A percentile compares a stretch with the other conserved stretches of the same genome.
These are phyloP conservation scores for Phialophora tarda DNA, from an alignment of 2,329 filamentous ascomycete genomes.

Conservation along the genomic window DNA sequence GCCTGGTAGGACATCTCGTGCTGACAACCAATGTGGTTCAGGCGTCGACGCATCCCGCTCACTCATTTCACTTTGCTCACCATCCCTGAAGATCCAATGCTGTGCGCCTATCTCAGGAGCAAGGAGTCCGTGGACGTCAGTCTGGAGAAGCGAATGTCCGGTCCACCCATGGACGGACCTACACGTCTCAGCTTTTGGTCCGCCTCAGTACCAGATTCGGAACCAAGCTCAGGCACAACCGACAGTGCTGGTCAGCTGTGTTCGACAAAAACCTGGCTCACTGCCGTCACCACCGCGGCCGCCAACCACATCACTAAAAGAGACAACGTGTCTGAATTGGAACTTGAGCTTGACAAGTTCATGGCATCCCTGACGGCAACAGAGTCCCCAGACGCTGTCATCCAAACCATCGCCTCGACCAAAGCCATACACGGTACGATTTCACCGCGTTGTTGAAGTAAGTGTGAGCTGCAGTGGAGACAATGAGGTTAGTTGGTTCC, in stretches of 20 bases:
- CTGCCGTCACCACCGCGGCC: not conserved
- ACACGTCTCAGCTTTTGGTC: not conserved
- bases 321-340: not conserved
- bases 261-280: not conserved
- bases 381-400: slow-evolving; percentile 18
- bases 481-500: not conserved
- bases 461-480: not conserved
- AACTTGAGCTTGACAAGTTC: slow-evolving; percentile 27
- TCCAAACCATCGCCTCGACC: slow-evolving; percentile 21
- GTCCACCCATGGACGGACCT: not conserved
- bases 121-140: slow-evolving; percentile 25
- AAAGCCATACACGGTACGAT: not conserved
- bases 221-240: not conserved
- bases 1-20: not conserved
- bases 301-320: not conserved
- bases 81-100: slow-evolving; percentile 26
- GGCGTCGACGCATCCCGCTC: slow-evolving; percentile 24
- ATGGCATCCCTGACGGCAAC: slow-evolving; percentile 24
- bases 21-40: not conserved
- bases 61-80: slow-evolving; percentile 30
- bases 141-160: slow-evolving; percentile 13
- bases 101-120: slow-evolving; percentile 24
- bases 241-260: not conserved
- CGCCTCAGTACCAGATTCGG: not conserved
- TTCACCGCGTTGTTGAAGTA: not conserved